phyloP scores from a whole-genome alignment of 768 basidiomycete genomes.

The Leccinum longicurvipes region DNA sequence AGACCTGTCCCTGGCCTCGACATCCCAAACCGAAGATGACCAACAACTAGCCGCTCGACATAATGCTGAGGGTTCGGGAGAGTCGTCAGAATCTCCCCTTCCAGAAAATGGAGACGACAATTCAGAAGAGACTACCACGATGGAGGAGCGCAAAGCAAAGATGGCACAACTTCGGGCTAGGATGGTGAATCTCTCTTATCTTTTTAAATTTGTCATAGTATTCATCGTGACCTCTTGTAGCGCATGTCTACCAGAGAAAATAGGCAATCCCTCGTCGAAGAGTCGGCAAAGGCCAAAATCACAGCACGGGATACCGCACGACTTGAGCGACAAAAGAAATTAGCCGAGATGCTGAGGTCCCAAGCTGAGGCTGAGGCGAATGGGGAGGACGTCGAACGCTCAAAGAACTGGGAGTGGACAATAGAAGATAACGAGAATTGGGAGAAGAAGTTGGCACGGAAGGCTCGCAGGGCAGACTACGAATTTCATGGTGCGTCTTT shows the following conservation, averaged over 20 bases:
- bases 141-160: slow-evolving; percentile 77
- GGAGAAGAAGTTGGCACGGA: slow-evolving; percentile 62
- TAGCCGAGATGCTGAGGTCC: slow-evolving; percentile 80
- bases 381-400: slow-evolving; percentile 94
- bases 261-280: slow-evolving; percentile 80
- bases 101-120: slow-evolving; percentile 17
- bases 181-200: slow-evolving; percentile 53
- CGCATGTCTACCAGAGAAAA: slow-evolving; percentile 78
- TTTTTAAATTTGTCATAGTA: not conserved
- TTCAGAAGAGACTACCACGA: slow-evolving; percentile 33
- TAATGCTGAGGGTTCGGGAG: slow-evolving; percentile 26
- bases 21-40: not conserved
- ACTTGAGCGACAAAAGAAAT: slow-evolving; percentile 84
- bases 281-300: slow-evolving; percentile 73
- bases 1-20: slow-evolving; percentile 4
- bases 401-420: slow-evolving; percentile 84
- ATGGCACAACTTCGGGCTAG: slow-evolving; percentile 71
- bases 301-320: slow-evolving; percentile 78
- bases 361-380: slow-evolving; percentile 88
- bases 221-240: slow-evolving; percentile 36
- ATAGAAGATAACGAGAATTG: slow-evolving; percentile 31
- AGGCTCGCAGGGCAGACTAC: slow-evolving; percentile 81
- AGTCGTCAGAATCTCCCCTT: slow-evolving; percentile 23
- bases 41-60: not conserved
- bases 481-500: slow-evolving; percentile 79